Percentiles rank a stretch among this genome's conserved stretches.
Conservation (phyloP, 768 basidiomycete genomes). For the Suillus plorans region DNA sequence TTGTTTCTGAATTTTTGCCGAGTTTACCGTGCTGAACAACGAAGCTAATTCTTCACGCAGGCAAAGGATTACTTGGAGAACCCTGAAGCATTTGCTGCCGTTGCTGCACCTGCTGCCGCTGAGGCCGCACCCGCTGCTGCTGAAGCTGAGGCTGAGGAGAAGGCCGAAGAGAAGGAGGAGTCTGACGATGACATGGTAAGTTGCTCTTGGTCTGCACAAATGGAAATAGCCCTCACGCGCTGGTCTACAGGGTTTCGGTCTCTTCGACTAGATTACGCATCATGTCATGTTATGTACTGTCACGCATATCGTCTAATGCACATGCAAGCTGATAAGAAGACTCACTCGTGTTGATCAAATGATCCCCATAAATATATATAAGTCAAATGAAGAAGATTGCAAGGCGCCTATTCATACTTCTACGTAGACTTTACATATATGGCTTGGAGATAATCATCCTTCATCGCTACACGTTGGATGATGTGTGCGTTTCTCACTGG, state of each 20-base stretch:
- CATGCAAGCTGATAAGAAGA: slow-evolving; percentile 8
- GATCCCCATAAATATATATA: neutral
- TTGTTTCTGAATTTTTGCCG: slow-evolving; percentile 28
- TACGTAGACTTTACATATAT: neutral
- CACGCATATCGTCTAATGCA: slow-evolving; percentile 23
- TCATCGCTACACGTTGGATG: neutral
- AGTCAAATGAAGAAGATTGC: neutral
- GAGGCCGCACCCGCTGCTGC: slow-evolving; percentile 53
- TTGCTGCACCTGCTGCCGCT: slow-evolving; percentile 61
- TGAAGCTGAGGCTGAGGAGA: slow-evolving; percentile 63
- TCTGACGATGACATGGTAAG: slow-evolving; percentile 89
- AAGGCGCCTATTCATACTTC: neutral
- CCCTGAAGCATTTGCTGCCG: slow-evolving; percentile 94
- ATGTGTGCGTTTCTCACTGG: slow-evolving; percentile 6
- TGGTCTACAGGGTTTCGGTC: slow-evolving; percentile 76
- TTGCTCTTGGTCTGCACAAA: neutral
- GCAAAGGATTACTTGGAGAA: slow-evolving; percentile 96
- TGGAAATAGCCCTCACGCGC: slow-evolving; percentile 3
- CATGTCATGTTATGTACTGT: slow-evolving; percentile 16
- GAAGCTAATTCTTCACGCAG: slow-evolving; percentile 37
- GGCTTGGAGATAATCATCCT: neutral
- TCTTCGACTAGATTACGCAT: slow-evolving; percentile 70
- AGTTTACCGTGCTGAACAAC: slow-evolving; percentile 10
- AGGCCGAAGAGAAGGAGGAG: slow-evolving; percentile 82
- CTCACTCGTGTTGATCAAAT: neutral